Conservation (phyloP, 2,329 filamentous ascomycete genomes). For the Xylariaceae sp. region DNA sequence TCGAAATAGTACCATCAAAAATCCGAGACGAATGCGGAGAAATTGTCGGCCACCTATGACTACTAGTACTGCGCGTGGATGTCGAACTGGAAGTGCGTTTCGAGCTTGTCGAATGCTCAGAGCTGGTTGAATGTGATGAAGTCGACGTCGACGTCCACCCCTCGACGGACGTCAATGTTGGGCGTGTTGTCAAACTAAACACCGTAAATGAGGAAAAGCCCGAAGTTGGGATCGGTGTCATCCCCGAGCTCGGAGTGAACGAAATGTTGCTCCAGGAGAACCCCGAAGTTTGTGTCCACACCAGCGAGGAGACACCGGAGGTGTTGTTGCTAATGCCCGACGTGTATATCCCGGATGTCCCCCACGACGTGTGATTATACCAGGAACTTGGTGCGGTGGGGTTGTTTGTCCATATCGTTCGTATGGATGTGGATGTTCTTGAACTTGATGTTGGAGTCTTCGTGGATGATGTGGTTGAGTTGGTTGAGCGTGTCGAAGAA, state of each 20-base stretch:
- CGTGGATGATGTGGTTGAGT: neutral
- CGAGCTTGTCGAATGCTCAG: neutral
- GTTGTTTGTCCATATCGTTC: neutral
- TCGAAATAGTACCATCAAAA: neutral
- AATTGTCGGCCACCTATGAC: neutral
- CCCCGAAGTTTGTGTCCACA: slow-evolving; percentile 5
- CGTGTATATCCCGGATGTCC: slow-evolving; percentile 6
- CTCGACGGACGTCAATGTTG: slow-evolving; percentile 9
- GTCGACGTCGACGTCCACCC: neutral
- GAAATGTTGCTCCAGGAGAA: slow-evolving; percentile 17
- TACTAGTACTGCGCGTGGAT: neutral
- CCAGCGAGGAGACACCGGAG: slow-evolving; percentile 1
- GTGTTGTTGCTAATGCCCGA: neutral
- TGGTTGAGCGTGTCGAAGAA: slow-evolving; percentile 1
- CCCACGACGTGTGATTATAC: neutral
- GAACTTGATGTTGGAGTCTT: neutral
- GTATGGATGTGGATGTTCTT: neutral
- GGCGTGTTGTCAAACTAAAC: neutral
- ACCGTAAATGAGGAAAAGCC: neutral
- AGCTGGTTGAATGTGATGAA: neutral
- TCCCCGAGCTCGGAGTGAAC: slow-evolving; percentile 8
- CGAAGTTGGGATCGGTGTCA: neutral
- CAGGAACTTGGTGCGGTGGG: neutral
- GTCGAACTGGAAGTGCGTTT: neutral
- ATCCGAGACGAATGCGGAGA: neutral